phyloP scores from a whole-genome alignment of 352 stramenopile genomes.

The Pythium angustatum region DNA sequence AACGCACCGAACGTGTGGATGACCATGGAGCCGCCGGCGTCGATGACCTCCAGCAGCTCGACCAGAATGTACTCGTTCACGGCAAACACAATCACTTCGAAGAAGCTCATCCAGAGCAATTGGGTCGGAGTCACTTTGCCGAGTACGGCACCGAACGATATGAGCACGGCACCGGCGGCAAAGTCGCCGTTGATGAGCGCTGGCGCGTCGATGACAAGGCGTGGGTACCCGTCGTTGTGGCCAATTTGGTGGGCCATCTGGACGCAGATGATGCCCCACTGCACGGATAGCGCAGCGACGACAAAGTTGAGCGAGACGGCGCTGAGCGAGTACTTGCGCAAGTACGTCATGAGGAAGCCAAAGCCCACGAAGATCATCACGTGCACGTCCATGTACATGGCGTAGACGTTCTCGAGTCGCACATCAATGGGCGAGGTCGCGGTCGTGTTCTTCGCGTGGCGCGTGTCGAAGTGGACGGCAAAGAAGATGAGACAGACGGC shows the following conservation, averaged over 20 bases:
- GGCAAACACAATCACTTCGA: constrained; percentile 75
- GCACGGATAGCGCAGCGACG: constrained; percentile 56
- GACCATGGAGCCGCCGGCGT: constrained; percentile 80
- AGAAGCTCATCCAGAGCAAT: constrained; percentile 74
- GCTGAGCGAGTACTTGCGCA: constrained; percentile 80
- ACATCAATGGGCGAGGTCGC: no score
- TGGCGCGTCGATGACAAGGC: constrained; percentile 56
- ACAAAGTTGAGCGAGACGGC: constrained; percentile 81
- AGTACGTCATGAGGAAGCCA: constrained; percentile 88
- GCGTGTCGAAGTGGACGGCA: constrained; percentile 47
- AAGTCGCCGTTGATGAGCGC: constrained; percentile 84
- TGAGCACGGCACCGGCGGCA: constrained; percentile 69
- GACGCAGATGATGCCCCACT: constrained; percentile 74
- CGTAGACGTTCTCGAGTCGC: constrained; percentile 30
- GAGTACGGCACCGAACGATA: constrained; percentile 78
- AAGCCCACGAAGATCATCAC: constrained; percentile 90
- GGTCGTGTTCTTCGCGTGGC: constrained; percentile 31
- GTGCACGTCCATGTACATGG: constrained; percentile 79
- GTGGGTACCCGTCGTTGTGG: constrained; percentile 39
- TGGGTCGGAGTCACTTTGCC: constrained; percentile 78
- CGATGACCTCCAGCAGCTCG: constrained; percentile 55
- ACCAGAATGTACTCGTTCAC: constrained; percentile 79
- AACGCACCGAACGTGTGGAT: constrained; percentile 87
- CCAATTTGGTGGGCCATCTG: constrained; percentile 62
- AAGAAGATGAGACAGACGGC: constrained; percentile 49